Conservation (phyloP, 1,139 yeast genomes). For the Saccharomyces pastorianus region DNA sequence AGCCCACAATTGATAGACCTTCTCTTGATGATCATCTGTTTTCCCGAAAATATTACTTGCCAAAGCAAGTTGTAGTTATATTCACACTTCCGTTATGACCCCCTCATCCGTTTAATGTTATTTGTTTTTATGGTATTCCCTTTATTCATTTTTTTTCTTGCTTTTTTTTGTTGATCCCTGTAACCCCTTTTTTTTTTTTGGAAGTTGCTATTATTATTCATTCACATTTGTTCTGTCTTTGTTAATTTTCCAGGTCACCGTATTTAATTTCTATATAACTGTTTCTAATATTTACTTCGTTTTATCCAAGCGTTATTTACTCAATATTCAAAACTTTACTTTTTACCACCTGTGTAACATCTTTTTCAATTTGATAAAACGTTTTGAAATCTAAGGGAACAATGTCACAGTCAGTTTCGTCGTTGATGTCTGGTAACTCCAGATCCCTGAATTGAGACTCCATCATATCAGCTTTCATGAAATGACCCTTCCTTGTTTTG, state of each 20-base stretch:
- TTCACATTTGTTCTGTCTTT: background rate
- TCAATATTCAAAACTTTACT: constrained; percentile 3
- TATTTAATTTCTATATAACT: background rate
- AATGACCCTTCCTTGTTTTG: constrained; percentile 58
- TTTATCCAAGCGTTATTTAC: background rate
- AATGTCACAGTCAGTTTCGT: constrained; percentile 27
- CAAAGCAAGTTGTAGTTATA: background rate
- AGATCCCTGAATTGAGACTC: constrained; percentile 65
- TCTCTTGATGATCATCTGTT: background rate
- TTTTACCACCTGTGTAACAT: constrained; percentile 26
- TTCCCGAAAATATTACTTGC: background rate
- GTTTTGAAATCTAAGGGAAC: constrained; percentile 35
- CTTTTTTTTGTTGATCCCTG: background rate
- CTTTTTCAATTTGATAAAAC: constrained; percentile 36
- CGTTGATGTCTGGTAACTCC: constrained; percentile 53
- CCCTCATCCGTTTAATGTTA: background rate
- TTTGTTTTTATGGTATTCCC: background rate
- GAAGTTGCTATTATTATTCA: background rate
- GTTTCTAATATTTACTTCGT: background rate
- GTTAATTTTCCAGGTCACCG: background rate
- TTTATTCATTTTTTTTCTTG: background rate
- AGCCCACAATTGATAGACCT: background rate
- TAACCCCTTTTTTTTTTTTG: background rate
- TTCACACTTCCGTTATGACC: background rate
- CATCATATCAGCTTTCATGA: constrained; percentile 81